Evolutionary conservation across 208 protist species (phyloP), one percentile per base, ranked within the genome.

Genomic region (Naegleria lovaniensis): DNA sequence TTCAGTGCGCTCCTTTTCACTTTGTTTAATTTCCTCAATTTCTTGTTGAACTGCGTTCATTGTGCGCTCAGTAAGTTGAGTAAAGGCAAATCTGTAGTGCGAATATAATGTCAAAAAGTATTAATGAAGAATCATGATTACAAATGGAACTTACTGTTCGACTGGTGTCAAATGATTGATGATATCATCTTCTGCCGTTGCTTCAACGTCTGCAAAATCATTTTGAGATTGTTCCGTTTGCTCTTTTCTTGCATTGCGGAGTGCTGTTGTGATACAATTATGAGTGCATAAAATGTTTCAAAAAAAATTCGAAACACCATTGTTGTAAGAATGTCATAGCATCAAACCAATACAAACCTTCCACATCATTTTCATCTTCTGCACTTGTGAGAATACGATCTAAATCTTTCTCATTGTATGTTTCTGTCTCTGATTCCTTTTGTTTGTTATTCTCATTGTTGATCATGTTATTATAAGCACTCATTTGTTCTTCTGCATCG

Each of bases 301-400:
- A 67, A 67, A 67, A 67, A 67, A 29, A n/a, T n/a, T n/a, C n/a
- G n/a, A n/a, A n/a, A n/a, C n/a, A n/a, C n/a, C n/a, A n/a, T n/a
- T n/a, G n/a, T n/a, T n/a, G n/a, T n/a, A n/a, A n/a, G n/a, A n/a
- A n/a, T n/a, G n/a, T n/a, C n/a, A n/a, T n/a, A n/a, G n/a, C n/a
- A n/a, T n/a, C n/a, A n/a, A n/a, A n/a, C n/a, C n/a, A 85, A 39
- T 33, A 39, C 83, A 48, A 39, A 85, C 36, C 83, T 48, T 48
- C 25, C 4, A 87, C 84, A 52, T 87, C 84, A n/a, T n/a, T 40
- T 52, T 87, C 40, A 52, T 87, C 84, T 87, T 87, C 84, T 36
- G 25, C 84, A 87, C 25, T 87, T 52, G 41, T 36, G 16, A 87
- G 51, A 22, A 52, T 52, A 33, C 40, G 43, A 41, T 87, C 40